Base-by-base conservation (phyloP, 1,284 basidiomycete species). In the Ustilago tritici region DNA sequence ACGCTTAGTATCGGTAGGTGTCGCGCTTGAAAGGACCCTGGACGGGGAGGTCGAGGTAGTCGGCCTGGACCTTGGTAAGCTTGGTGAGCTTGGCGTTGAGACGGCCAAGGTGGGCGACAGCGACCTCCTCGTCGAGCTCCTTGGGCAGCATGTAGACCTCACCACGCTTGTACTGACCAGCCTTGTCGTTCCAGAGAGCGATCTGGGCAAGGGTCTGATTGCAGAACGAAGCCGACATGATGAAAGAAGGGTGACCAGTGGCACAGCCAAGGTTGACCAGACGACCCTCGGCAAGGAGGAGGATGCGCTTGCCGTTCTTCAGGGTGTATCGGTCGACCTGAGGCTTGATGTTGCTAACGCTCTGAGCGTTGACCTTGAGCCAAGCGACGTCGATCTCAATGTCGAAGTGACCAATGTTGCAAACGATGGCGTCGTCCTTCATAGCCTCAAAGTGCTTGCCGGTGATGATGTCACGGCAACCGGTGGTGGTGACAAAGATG, bases 151-250 rank as follows among this genome's bases (percentile, higher is more conserved):
- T 83, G 81, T 81, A 81, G 43, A 80, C 82, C 69, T 80, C 67
- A 56, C 78, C 79, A 77, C 82, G 96, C 94, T 65, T 96, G 92
- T 98, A 98, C 74, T 87, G 85, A 74, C 83, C 82, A 87, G 92
- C 90, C 86, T 91, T 90, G 47, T 91, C 90, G 50, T 92, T 92
- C 95, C 95, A 99, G 87, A 99, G 92, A 34, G 95, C 96, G 84
- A 99, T 98, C 89, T 99, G 96, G 57, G 96, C 96, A 80, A 99
- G 90, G 73, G 95, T 94, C 89, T 99, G 96, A 91, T 99, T 99
- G 88, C 94, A 89, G 90, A 99, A 99, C 64, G 97, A 99, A 90
- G 95, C 98, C 43, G 95, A 98, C 97, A 99, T 99, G 89, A 99
- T 96, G 88, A 94, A 94, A 55, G 87, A 87, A n/a, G 86, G 87